Percentiles rank a stretch among this genome's conserved stretches.
phyloP scores from a whole-genome alignment of 306 rosid genomes.

The Quercus dentata region DNA sequence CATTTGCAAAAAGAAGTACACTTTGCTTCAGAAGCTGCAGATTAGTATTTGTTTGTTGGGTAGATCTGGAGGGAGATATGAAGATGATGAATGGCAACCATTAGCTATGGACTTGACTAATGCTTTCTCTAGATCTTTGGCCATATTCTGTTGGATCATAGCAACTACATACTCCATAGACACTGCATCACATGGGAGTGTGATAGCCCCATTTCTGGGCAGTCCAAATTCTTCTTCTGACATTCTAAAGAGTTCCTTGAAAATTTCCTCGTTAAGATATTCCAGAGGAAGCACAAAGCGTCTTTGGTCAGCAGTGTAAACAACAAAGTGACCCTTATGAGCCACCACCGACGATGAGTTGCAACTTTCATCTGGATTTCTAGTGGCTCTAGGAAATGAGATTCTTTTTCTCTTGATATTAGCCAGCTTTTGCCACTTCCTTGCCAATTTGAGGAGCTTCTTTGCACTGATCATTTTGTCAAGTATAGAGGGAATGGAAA shows the following conservation, averaged over 20 bases:
- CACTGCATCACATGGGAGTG: slow-evolving; percentile 9
- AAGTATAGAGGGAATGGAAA: background rate
- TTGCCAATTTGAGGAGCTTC: slow-evolving; percentile 16
- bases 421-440: slow-evolving; percentile 8
- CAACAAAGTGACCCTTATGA: slow-evolving; percentile 11
- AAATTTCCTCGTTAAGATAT: slow-evolving; percentile 8
- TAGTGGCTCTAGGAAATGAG: background rate
- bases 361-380: background rate
- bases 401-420: background rate
- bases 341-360: background rate
- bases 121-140: slow-evolving; percentile 9
- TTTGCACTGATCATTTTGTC: slow-evolving; percentile 8
- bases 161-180: slow-evolving; percentile 16
- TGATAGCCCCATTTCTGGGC: background rate
- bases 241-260: slow-evolving; percentile 17
- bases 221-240: slow-evolving; percentile 20
- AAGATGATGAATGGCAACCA: background rate
- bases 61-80: background rate
- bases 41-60: background rate
- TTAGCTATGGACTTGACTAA: background rate
- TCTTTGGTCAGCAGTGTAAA: slow-evolving; percentile 16
- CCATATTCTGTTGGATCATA: background rate
- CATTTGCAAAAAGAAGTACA: background rate
- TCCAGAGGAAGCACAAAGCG: slow-evolving; percentile 17
- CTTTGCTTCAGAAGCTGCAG: background rate